Evolutionary conservation across 805 yeast species (phyloP).

Genomic region (Kodamaea jinghongensis): DNA sequence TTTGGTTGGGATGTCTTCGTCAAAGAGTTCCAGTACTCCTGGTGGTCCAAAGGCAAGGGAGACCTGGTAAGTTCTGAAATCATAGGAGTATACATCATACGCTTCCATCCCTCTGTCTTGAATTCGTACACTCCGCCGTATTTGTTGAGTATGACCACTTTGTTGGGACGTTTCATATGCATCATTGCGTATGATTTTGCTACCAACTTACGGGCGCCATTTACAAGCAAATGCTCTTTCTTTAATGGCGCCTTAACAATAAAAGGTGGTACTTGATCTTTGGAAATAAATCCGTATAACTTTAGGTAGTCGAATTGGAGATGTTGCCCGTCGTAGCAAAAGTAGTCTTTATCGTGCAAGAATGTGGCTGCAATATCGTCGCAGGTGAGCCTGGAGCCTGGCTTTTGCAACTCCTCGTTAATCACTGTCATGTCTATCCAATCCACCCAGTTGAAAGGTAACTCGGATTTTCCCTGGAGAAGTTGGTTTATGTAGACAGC

Average conservation of each 20-base stretch:
- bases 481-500: slow-evolving; percentile 19
- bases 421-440: slow-evolving; percentile 23
- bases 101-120: slow-evolving; percentile 11
- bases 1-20: too few species aligned
- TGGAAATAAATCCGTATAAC: slow-evolving; percentile 19
- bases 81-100: slow-evolving; percentile 18
- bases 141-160: slow-evolving; percentile 23
- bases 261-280: slow-evolving; percentile 27
- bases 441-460: slow-evolving; percentile 33
- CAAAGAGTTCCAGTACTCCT: too few species aligned
- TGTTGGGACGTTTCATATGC: slow-evolving; percentile 16
- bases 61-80: slow-evolving; percentile 22
- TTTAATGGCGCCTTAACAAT: slow-evolving; percentile 23
- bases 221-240: slow-evolving; percentile 19
- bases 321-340: background rate
- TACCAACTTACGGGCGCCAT: slow-evolving; percentile 17
- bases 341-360: background rate
- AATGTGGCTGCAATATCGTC: slow-evolving; percentile 2
- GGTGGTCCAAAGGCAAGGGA: too few species aligned
- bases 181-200: slow-evolving; percentile 20
- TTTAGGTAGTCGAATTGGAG: slow-evolving; percentile 8
- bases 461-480: slow-evolving; percentile 10
- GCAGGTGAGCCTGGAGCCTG: slow-evolving; percentile 21
- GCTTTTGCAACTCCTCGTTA: slow-evolving; percentile 19
- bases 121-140: slow-evolving; percentile 1